Percentiles rank a stretch among this genome's conserved stretches.
These are phyloP conservation scores for Phytophthora hybrid DNA, from an alignment of 352 stramenopile species.

Conservation along the genomic window DNA sequence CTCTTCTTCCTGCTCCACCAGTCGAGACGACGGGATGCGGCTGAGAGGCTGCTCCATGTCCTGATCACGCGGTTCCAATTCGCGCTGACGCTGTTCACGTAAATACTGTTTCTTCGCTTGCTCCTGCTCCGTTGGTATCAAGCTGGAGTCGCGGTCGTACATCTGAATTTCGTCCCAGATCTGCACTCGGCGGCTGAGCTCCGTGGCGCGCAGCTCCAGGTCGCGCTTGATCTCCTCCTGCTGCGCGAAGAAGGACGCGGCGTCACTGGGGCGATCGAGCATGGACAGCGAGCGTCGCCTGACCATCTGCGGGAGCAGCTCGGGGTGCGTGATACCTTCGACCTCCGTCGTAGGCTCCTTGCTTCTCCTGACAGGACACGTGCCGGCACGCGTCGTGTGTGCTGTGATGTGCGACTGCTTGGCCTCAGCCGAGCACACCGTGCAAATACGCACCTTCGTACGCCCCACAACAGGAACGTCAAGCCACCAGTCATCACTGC, in stretches of 20 bases:
- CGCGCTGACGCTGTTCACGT: constrained; percentile 19
- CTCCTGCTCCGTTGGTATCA: constrained; percentile 21
- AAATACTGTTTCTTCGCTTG: constrained; percentile 19
- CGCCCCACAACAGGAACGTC: constrained; percentile 81
- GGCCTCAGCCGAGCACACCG: constrained; percentile 78
- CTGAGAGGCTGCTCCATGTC: constrained; percentile 14
- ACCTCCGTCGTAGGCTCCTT: constrained; percentile 33
- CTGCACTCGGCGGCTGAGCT: constrained; percentile 38
- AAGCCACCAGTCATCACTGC: constrained; percentile 83
- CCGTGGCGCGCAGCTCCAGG: constrained; percentile 39
- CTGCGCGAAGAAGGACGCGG: constrained; percentile 36
- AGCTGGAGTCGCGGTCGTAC: constrained; percentile 39
- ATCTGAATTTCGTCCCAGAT: constrained; percentile 50
- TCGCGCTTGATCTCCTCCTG: constrained; percentile 50
- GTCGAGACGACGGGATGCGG: constrained; percentile 25
- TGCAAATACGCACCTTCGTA: constrained; percentile 87
- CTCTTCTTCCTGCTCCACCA: constrained; percentile 36
- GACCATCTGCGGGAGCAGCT: constrained; percentile 20
- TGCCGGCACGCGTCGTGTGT: constrained; percentile 35
- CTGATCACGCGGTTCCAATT: constrained; percentile 12
- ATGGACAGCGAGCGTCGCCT: constrained; percentile 38
- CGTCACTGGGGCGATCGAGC: constrained; percentile 32
- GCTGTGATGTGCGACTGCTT: constrained; percentile 62
- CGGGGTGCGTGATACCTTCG: constrained; percentile 37
- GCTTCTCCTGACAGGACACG: constrained; percentile 16